Conservation (phyloP, 495 filamentous ascomycete species). For the Penicillium cosmopolitanum region DNA sequence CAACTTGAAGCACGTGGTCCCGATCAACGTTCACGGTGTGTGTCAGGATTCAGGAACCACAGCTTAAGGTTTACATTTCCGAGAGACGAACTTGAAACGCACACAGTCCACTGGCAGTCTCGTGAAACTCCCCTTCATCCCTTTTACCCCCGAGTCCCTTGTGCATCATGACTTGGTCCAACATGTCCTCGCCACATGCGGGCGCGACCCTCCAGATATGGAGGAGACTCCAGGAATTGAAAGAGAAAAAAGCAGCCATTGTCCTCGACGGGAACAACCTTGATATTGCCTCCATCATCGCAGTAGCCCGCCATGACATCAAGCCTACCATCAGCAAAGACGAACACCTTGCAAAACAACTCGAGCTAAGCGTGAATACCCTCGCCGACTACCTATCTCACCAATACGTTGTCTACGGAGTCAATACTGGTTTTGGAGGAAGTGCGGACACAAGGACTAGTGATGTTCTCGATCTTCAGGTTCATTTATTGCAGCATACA, state of each 20-base stretch:
- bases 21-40: too few species aligned
- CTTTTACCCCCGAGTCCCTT: too few species aligned
- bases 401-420: constrained; percentile 42
- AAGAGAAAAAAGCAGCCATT: constrained; percentile 7
- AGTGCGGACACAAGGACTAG: constrained; percentile 59
- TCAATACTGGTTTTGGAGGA: constrained; percentile 71
- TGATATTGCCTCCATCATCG: constrained; percentile 22
- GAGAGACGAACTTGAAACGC: too few species aligned
- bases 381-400: constrained; percentile 15
- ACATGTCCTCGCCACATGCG: too few species aligned
- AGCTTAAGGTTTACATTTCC: too few species aligned
- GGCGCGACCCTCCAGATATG: too few species aligned
- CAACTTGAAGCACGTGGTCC: too few species aligned
- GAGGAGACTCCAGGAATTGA: too few species aligned
- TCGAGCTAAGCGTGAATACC: constrained; percentile 19
- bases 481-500: constrained; percentile 53
- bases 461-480: constrained; percentile 50
- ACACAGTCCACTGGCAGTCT: too few species aligned
- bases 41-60: too few species aligned
- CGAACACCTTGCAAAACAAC: constrained; percentile 11
- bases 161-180: too few species aligned
- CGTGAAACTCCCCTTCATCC: too few species aligned
- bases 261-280: constrained; percentile 22
- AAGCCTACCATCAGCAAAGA: constrained; percentile 16
- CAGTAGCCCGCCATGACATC: constrained; percentile 20